These are phyloP conservation scores for Carex parvula DNA, from an alignment of 176 grass and related monocot species.

Conservation along the genomic window DNA sequence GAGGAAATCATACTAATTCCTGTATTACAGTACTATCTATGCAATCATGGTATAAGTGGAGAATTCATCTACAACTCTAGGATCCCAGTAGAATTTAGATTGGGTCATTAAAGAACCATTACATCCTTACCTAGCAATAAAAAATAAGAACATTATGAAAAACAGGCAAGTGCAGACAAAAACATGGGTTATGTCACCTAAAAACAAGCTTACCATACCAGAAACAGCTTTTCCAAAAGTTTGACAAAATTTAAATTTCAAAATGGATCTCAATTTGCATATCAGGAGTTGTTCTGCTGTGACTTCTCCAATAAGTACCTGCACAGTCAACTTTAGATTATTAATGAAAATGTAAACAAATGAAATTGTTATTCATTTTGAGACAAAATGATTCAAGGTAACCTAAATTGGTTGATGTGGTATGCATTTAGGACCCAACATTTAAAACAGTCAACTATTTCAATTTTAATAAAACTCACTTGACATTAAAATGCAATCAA, in stretches of 20 bases:
- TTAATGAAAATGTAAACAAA: conserved; percentile 4
- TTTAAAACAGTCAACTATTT: neutral
- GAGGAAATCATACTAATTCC: too few relatives aligned
- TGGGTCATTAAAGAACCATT: neutral
- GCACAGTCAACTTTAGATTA: neutral
- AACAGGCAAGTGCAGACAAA: neutral
- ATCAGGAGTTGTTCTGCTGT: neutral
- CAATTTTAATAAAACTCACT: neutral
- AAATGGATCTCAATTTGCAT: neutral
- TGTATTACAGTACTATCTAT: neutral
- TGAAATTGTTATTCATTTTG: neutral
- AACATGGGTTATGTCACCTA: neutral
- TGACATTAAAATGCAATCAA: neutral
- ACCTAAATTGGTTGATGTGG: neutral
- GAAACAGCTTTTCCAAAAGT: neutral
- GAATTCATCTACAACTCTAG: neutral
- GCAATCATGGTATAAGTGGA: neutral
- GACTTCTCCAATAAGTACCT: neutral
- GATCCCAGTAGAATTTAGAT: neutral
- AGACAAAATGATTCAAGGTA: neutral
- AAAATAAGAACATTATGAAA: neutral
- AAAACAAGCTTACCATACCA: neutral
- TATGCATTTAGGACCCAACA: neutral
- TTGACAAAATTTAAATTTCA: conserved; percentile 2
- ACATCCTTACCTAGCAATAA: neutral